A percentile compares a stretch with the other conserved stretches of the same genome.
Evolutionary conservation across 768 basidiomycete genomes (phyloP).

Genomic region (Rossbeevera mucosa): DNA sequence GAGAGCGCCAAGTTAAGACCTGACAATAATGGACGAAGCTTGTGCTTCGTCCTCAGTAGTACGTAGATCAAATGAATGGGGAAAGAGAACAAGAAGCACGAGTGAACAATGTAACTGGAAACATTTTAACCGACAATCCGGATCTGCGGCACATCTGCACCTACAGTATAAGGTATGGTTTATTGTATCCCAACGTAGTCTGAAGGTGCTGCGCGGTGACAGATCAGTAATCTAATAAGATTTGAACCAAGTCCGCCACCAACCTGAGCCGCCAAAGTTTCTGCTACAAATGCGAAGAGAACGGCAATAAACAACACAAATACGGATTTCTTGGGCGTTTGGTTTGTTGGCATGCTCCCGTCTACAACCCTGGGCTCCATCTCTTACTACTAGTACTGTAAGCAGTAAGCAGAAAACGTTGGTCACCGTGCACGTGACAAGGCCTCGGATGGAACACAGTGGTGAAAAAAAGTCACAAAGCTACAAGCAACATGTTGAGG

Average conservation of each 20-base stretch:
- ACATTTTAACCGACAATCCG: background rate
- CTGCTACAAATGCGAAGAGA: conserved; percentile 69
- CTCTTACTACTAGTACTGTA: too few relatives aligned
- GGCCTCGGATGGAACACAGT: background rate
- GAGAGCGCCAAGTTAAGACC: conserved; percentile 51
- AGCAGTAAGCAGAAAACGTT: too few relatives aligned
- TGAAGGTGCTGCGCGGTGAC: conserved; percentile 63
- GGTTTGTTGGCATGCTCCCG: background rate
- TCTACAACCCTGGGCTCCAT: conserved; percentile 9
- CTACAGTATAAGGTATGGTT: conserved; percentile 88
- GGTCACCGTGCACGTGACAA: conserved; percentile 12
- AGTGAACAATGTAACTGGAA: conserved; percentile 81
- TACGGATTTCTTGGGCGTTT: conserved; percentile 38
- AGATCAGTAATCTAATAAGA: conserved; percentile 1
- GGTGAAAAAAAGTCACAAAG: background rate
- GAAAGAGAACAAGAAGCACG: conserved; percentile 70
- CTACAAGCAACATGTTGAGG: conserved; percentile 39
- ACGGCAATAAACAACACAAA: conserved; percentile 53
- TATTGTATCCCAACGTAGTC: conserved; percentile 67
- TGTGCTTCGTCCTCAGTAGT: conserved; percentile 41
- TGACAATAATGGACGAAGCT: conserved; percentile 45
- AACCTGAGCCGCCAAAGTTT: conserved; percentile 77
- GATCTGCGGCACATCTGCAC: conserved; percentile 22
- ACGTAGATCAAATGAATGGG: conserved; percentile 79
- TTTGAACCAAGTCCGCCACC: conserved; percentile 5